These are phyloP conservation scores for Colletotrichum horii DNA, from an alignment of 2,329 filamentous ascomycete species.

Conservation along the genomic window DNA sequence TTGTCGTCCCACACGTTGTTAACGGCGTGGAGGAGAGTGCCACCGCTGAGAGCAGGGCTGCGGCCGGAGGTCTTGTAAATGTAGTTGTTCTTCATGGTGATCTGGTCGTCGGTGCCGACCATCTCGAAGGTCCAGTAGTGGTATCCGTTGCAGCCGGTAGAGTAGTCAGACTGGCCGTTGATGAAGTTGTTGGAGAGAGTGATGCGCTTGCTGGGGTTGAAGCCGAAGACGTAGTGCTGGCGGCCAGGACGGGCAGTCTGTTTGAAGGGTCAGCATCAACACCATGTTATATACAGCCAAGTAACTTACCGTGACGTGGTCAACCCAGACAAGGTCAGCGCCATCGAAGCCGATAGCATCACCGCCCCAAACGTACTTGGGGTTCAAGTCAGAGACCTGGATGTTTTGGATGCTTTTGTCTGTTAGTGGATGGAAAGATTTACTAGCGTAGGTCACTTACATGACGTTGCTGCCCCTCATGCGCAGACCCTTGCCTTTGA, in stretches of 20 bases:
- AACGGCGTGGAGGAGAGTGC: slow-evolving; percentile 33
- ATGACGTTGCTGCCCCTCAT: slow-evolving; percentile 17
- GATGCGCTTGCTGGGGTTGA: slow-evolving; percentile 18
- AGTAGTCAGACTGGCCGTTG: slow-evolving; percentile 7
- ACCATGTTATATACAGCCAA: background rate
- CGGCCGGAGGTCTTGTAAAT: slow-evolving; percentile 28
- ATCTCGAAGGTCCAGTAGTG: slow-evolving; percentile 17
- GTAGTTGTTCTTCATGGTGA: slow-evolving; percentile 25
- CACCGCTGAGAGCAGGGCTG: slow-evolving; percentile 30
- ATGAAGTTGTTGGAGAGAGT: slow-evolving; percentile 19
- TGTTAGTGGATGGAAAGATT: background rate
- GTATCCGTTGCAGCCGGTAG: slow-evolving; percentile 11
- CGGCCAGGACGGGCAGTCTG: slow-evolving; percentile 13
- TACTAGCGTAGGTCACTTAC: background rate
- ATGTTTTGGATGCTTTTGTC: slow-evolving; percentile 10
- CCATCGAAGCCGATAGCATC: slow-evolving; percentile 13
- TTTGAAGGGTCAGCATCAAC: background rate
- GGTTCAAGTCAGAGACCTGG: slow-evolving; percentile 8
- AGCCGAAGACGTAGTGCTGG: slow-evolving; percentile 17
- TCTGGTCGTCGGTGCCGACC: slow-evolving; percentile 5
- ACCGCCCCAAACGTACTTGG: slow-evolving; percentile 16
- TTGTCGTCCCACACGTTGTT: slow-evolving; percentile 33
- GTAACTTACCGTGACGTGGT: slow-evolving; percentile 12
- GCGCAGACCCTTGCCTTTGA: slow-evolving; percentile 17
- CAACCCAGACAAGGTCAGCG: slow-evolving; percentile 15